These are phyloP conservation scores for Paxillus ammoniavirescens DNA, from an alignment of 768 basidiomycete species.

Conservation along the genomic window DNA sequence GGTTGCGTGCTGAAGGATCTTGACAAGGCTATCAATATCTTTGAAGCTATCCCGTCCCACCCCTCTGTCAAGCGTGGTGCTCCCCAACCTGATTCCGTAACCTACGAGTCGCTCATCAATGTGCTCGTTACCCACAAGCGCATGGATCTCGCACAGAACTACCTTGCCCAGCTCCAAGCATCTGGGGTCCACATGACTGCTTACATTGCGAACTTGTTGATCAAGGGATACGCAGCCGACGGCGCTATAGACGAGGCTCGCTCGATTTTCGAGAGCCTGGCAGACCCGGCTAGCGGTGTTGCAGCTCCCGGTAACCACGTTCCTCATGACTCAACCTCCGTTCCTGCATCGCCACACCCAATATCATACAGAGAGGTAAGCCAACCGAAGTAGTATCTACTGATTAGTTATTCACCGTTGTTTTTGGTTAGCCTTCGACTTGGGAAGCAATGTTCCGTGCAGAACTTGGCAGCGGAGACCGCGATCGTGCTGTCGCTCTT, in stretches of 20 bases:
- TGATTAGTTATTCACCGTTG: neutral
- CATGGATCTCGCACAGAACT: constrained; percentile 71
- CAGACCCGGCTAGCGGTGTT: constrained; percentile 78
- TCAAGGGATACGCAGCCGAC: constrained; percentile 63
- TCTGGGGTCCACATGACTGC: constrained; percentile 86
- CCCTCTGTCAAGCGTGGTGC: constrained; percentile 38
- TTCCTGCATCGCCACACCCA: constrained; percentile 39
- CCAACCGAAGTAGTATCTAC: neutral
- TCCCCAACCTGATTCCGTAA: constrained; percentile 71
- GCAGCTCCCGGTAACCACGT: constrained; percentile 90
- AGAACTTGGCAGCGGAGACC: constrained; percentile 78
- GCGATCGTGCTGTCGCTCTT: constrained; percentile 64
- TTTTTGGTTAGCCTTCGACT: constrained; percentile 66
- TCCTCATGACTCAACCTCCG: constrained; percentile 48
- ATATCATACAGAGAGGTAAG: constrained; percentile 35
- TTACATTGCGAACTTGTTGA: constrained; percentile 78
- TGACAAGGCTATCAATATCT: constrained; percentile 70
- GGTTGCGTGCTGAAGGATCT: constrained; percentile 80
- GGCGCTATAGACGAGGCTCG: constrained; percentile 73
- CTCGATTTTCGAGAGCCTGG: constrained; percentile 73
- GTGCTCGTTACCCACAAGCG: constrained; percentile 77
- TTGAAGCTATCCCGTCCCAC: constrained; percentile 68
- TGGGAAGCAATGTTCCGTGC: constrained; percentile 96
- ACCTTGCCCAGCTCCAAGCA: constrained; percentile 57
- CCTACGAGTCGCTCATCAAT: constrained; percentile 89